A percentile compares a stretch with the other conserved stretches of the same genome.
Conservation (phyloP, 805 yeast species). For the Starmerella riodocensis region DNA sequence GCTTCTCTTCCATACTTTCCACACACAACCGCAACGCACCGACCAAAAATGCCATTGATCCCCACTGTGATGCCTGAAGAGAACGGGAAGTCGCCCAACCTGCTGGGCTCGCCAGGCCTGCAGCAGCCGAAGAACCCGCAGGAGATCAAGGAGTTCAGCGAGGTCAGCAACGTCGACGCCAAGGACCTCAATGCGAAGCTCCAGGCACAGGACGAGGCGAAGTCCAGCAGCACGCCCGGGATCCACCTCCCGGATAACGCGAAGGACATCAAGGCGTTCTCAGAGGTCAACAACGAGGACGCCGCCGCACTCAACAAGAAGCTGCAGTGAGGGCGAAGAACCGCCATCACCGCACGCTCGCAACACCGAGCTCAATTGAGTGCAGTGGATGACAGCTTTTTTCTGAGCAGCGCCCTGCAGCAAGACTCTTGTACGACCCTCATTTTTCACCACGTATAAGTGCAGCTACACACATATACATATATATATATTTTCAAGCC, state of each 20-base stretch:
- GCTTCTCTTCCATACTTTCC: neutral
- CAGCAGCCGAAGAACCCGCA: constrained; percentile 48
- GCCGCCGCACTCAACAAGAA: constrained; percentile 42
- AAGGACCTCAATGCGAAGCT: constrained; percentile 38
- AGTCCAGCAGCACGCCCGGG: constrained; percentile 53
- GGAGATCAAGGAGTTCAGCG: constrained; percentile 49
- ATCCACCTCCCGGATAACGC: constrained; percentile 51
- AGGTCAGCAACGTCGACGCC: constrained; percentile 44
- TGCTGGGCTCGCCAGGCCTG: constrained; percentile 60
- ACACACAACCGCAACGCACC: neutral
- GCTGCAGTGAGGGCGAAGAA: too few relatives aligned
- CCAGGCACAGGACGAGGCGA: constrained; percentile 14
- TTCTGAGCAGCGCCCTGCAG: too few relatives aligned
- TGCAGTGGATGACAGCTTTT: too few relatives aligned
- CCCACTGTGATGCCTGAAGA: constrained; percentile 28
- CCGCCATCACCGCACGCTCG: too few relatives aligned
- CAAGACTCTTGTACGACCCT: too few relatives aligned
- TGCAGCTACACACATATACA: too few relatives aligned
- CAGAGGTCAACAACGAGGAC: constrained; percentile 41
- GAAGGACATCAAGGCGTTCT: constrained; percentile 52
- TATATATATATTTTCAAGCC: too few relatives aligned
- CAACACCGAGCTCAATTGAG: too few relatives aligned
- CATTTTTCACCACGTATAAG: too few relatives aligned
- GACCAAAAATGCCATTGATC: constrained; percentile 14
- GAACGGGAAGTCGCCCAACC: constrained; percentile 15